Conservation (phyloP, 257 asterid species). For the Vinca minor region DNA sequence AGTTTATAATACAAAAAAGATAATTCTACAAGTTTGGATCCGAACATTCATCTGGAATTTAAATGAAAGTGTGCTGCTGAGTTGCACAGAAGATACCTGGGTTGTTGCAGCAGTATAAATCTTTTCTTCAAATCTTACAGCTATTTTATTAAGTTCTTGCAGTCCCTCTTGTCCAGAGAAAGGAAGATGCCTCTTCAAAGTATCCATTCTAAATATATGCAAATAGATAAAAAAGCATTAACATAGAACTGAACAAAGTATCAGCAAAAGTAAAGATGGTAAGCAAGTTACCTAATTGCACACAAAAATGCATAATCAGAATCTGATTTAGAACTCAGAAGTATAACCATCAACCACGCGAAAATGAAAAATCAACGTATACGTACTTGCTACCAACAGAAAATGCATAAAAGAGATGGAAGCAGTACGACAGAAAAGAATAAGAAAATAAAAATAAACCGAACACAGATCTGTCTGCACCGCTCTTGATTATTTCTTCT, state of each 20-base stretch:
- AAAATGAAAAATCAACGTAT: too few species aligned
- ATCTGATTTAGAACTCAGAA: too few species aligned
- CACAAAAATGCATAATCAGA: too few species aligned
- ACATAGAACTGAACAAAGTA: constrained; percentile 6
- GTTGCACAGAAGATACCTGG: constrained; percentile 42
- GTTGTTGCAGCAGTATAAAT: constrained; percentile 66
- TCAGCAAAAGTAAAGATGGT: too few species aligned
- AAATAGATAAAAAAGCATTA: background rate
- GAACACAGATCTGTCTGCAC: too few species aligned
- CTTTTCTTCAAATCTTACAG: constrained; percentile 81
- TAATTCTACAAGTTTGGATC: background rate
- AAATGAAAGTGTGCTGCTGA: background rate
- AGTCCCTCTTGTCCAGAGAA: constrained; percentile 71
- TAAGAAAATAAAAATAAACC: too few species aligned
- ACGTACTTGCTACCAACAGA: too few species aligned
- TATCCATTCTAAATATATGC: constrained; percentile 57
- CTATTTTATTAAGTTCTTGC: constrained; percentile 75
- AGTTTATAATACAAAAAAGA: background rate
- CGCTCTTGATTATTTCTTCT: too few species aligned
- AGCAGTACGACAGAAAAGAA: too few species aligned
- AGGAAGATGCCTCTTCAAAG: constrained; percentile 86
- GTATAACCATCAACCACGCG: background rate
- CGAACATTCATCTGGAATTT: too few species aligned
- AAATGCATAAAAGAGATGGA: too few species aligned
- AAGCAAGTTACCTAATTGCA: too few species aligned